phyloP scores from a whole-genome alignment of 2,329 filamentous ascomycete species.

The Cryphonectria naterciae region DNA sequence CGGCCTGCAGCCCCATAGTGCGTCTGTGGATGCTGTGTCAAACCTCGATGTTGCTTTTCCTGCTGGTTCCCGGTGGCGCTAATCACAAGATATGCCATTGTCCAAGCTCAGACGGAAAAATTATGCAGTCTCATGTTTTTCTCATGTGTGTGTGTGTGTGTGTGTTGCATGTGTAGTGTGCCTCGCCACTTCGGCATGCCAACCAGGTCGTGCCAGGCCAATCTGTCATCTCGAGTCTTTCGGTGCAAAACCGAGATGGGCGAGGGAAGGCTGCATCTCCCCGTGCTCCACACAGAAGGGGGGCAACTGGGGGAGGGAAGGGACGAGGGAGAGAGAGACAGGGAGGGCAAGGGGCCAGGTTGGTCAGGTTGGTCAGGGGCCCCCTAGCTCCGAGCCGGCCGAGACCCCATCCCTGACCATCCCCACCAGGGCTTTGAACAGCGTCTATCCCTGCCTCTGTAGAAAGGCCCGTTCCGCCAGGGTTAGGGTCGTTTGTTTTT shows the following conservation, averaged over 20 bases:
- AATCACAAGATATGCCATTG: neutral
- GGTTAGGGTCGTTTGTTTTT: neutral
- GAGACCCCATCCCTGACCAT: neutral
- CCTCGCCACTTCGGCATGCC: neutral
- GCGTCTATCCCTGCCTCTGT: neutral
- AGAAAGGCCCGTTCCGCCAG: neutral
- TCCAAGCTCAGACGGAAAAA: neutral
- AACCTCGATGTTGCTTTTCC: neutral
- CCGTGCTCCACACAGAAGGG: neutral
- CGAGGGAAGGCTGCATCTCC: slow-evolving; percentile 3
- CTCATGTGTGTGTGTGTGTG: too few relatives aligned
- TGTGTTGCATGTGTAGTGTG: neutral
- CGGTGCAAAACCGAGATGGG: slow-evolving; percentile 3
- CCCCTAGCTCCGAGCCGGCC: neutral
- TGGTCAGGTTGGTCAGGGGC: neutral
- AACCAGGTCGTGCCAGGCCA: neutral
- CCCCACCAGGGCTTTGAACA: neutral
- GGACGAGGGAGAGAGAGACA: neutral
- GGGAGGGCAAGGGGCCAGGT: neutral
- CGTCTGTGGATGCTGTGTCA: neutral
- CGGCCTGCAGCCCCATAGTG: slow-evolving; percentile 3
- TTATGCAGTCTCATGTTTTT: slow-evolving; percentile 12
- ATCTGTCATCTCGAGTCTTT: neutral
- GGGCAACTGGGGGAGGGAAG: neutral
- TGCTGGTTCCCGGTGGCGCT: neutral